Evolutionary conservation across 1,284 basidiomycete species (phyloP).

Genomic region (Quambalaria eucalypti): DNA sequence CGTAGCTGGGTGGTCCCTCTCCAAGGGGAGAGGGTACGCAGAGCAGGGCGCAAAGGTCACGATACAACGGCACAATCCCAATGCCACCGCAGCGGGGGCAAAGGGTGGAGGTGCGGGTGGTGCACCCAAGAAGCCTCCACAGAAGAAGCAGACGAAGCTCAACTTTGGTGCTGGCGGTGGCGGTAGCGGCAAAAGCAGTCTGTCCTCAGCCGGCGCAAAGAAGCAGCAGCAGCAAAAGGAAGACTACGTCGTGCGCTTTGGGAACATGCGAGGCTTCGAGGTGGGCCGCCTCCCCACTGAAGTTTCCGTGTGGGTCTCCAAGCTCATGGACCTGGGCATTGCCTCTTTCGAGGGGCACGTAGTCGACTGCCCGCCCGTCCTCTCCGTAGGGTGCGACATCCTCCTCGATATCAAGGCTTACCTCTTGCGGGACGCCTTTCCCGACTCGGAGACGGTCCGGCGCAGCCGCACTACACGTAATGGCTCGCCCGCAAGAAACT

Average conservation of each 20-base stretch:
- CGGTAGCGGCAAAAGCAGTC: background rate
- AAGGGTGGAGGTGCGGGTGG: too few relatives aligned
- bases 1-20: slow-evolving; percentile 38
- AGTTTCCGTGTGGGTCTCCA: slow-evolving; percentile 40
- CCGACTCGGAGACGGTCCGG: background rate
- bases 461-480: slow-evolving; percentile 1
- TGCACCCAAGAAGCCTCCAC: slow-evolving; percentile 4
- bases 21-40: slow-evolving; percentile 34
- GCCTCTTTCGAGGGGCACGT: slow-evolving; percentile 37
- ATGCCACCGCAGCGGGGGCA: slow-evolving; percentile 5
- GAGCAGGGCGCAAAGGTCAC: slow-evolving; percentile 31
- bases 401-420: slow-evolving; percentile 36
- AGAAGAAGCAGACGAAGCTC: slow-evolving; percentile 30
- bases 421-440: slow-evolving; percentile 5
- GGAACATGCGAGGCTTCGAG: slow-evolving; percentile 38
- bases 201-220: slow-evolving; percentile 4
- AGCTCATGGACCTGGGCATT: slow-evolving; percentile 32
- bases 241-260: slow-evolving; percentile 42
- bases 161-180: slow-evolving; percentile 13
- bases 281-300: slow-evolving; percentile 37
- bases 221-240: slow-evolving; percentile 24
- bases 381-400: slow-evolving; percentile 39
- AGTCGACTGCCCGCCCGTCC: slow-evolving; percentile 31
- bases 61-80: slow-evolving; percentile 29
- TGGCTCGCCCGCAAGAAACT: slow-evolving; percentile 1